phyloP scores from a whole-genome alignment of 2,329 filamentous ascomycete species.

The Piedraia hortae region DNA sequence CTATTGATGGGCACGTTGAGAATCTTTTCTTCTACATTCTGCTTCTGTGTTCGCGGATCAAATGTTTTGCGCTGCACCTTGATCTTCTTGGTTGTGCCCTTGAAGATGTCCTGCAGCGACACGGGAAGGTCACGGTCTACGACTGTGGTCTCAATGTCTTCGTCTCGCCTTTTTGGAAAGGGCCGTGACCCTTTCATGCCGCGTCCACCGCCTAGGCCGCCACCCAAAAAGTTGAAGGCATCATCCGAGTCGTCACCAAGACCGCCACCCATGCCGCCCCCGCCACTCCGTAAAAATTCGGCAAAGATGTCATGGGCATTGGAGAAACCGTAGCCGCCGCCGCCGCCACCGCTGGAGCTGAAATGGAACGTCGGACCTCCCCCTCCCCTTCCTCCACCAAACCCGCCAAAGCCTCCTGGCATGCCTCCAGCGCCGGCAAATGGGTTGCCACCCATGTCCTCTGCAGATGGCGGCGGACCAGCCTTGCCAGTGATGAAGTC shows the following conservation, averaged over 20 bases:
- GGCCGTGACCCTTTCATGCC: constrained; percentile 14
- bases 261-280: constrained; percentile 19
- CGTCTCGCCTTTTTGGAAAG: constrained; percentile 11
- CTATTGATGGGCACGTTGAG: constrained; percentile 88
- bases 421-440: constrained; percentile 22
- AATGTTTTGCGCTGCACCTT: constrained; percentile 94
- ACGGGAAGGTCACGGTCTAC: constrained; percentile 63
- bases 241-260: constrained; percentile 26
- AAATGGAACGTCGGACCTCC: constrained; percentile 35
- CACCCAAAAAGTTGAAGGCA: constrained; percentile 19
- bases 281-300: constrained; percentile 43
- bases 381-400: constrained; percentile 17
- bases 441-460: constrained; percentile 20
- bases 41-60: constrained; percentile 53
- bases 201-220: constrained; percentile 12
- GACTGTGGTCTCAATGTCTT: constrained; percentile 66
- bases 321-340: constrained; percentile 50
- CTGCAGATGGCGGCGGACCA: constrained; percentile 25
- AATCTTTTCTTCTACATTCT: constrained; percentile 65
- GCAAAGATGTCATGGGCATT: constrained; percentile 63
- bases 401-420: constrained; percentile 31
- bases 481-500: constrained; percentile 39
- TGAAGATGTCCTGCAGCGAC: constrained; percentile 67
- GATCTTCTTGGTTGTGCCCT: constrained; percentile 80
- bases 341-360: constrained; percentile 26